A percentile compares a stretch with the other conserved stretches of the same genome.
Evolutionary conservation across 164 flowering plant genomes (phyloP).

Genomic region (Magnolia officinalis): DNA sequence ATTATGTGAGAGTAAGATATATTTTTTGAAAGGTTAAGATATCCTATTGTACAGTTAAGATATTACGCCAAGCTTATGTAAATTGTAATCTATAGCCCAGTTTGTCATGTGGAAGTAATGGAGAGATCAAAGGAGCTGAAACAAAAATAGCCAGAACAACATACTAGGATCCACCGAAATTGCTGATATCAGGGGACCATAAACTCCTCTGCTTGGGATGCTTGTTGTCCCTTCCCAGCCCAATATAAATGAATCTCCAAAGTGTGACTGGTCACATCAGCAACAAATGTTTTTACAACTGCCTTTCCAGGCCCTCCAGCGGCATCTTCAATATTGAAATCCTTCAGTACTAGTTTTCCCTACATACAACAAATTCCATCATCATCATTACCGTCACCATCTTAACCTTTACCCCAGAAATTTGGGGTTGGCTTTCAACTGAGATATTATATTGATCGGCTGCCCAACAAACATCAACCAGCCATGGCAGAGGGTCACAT

Average conservation of each 20-base stretch:
- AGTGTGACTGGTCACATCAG: constrained; percentile 45
- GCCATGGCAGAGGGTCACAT: not conserved
- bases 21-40: no score
- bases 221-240: constrained; percentile 87
- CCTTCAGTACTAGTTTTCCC: constrained; percentile 62
- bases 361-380: constrained; percentile 16
- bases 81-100: not conserved
- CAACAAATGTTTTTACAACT: constrained; percentile 46
- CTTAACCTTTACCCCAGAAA: no score
- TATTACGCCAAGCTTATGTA: not conserved
- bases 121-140: not conserved
- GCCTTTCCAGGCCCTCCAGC: constrained; percentile 67
- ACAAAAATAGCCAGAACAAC: constrained; percentile 16
- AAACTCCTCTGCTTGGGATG: constrained; percentile 65
- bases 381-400: not conserved
- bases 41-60: no score
- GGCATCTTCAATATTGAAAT: constrained; percentile 65
- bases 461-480: not conserved
- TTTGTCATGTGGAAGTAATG: not conserved
- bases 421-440: no score
- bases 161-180: constrained; percentile 74
- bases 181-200: constrained; percentile 92
- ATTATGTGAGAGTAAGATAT: not conserved
- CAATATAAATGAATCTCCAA: constrained; percentile 68
- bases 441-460: not conserved